A percentile compares a stretch with the other conserved stretches of the same genome.
Conservation (phyloP, 2,329 filamentous ascomycete species). For the Aurifilum marmelostoma region DNA sequence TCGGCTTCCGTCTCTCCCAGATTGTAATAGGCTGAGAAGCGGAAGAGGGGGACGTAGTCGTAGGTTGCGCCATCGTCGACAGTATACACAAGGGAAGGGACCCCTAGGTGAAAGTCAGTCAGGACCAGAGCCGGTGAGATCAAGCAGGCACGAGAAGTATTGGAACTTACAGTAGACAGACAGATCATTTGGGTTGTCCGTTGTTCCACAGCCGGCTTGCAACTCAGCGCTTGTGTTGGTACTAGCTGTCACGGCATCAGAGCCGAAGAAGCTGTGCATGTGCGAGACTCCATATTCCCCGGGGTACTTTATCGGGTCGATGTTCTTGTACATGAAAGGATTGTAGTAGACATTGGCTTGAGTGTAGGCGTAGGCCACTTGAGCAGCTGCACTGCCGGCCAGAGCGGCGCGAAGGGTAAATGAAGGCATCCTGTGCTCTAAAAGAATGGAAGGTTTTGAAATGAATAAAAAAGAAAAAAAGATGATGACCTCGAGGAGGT, state of each 20-base stretch:
- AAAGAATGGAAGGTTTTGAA: not conserved
- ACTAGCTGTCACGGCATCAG: conserved; percentile 38
- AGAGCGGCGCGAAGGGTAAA: not conserved
- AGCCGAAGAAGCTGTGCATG: conserved; percentile 43
- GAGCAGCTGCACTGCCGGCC: not conserved
- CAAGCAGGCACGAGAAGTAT: not conserved
- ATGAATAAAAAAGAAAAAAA: not conserved
- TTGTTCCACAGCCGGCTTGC: conserved; percentile 35
- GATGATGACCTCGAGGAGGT: not conserved
- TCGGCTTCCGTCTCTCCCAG: conserved; percentile 31
- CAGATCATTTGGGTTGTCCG: conserved; percentile 38
- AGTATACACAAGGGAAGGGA: conserved; percentile 31
- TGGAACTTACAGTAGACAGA: conserved; percentile 34
- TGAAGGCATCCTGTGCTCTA: conserved; percentile 1
- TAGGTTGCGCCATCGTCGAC: conserved; percentile 26
- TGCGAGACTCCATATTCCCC: conserved; percentile 39
- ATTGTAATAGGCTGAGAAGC: conserved; percentile 34
- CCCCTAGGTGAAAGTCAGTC: conserved; percentile 15
- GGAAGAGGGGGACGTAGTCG: conserved; percentile 29
- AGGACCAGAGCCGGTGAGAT: not conserved
- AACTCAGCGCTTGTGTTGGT: conserved; percentile 39
- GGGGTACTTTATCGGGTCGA: conserved; percentile 40
- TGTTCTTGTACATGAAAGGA: conserved; percentile 40
- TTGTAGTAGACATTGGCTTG: conserved; percentile 30
- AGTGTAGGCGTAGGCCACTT: conserved; percentile 33